Evolutionary conservation across 192 early-diverging fungal species (phyloP), one percentile per base, ranked within the genome.

Genomic region (Haplosporangium gracile): DNA sequence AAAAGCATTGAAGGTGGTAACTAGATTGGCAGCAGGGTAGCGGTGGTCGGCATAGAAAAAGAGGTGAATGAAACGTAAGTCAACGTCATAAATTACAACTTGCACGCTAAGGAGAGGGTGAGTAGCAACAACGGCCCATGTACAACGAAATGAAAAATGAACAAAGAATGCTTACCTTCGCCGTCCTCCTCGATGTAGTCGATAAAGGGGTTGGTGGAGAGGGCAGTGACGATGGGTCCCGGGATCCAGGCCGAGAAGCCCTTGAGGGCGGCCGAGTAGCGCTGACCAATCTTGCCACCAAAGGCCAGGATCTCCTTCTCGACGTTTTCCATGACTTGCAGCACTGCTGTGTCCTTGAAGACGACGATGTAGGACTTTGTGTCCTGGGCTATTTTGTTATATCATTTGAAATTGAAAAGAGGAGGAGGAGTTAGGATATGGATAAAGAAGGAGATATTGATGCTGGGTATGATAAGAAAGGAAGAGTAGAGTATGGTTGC

Each of bases 181-280:
- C 63, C 43, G 65, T 88, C 86, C 74, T 81, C 73, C 70, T 88
- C 86, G 34, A 88, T 82, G 70, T 82, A 88, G n/a, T 75, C 77
- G 45, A 88, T 82, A 57, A 74, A 70, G 38, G 86, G 86, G 81
- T 88, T 82, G 51, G 77, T 82, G n/a, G 76, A 76, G 40, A 88
- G 38, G 39, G 86, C 78, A 1, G 20, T 55, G 43, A 79, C 51
- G 6, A 82, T 45, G 51, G 63, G 72, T 38, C 68, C 47, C 0
- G 86, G 86, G 29, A 88, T 82, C 76, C 55, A 79, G 57, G 81
- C 86, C 6, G 86, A 82, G 75, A 88, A 82, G 8, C 86, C 86
- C 57, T 82, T 82, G 36, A 88, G 65, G 32, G 60, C 86, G 10
- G 80, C 24, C 18, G 39, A 57, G 69, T 88, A 88, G 40, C 86